Evolutionary conservation across 2,329 filamentous ascomycete genomes (phyloP), one percentile per base, ranked within the genome.

Genomic region (Beauveria bassiana): DNA sequence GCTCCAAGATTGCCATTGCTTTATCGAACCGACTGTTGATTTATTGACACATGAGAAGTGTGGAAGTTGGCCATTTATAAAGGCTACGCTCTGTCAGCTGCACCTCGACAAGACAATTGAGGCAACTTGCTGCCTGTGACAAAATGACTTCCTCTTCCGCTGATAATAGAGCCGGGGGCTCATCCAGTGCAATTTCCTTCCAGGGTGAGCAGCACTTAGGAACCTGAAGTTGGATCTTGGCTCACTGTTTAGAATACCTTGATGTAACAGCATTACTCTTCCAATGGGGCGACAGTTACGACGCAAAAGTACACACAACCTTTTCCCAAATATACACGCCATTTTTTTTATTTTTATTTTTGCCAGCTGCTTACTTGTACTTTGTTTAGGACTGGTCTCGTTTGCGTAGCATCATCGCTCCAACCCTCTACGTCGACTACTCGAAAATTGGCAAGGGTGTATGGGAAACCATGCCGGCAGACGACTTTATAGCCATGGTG

Each of bases 401-500:
- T 14, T 18, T 53, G n/a, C 31, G 34, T 16, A 9, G 34, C 31
- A 40, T 40, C 12, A 10, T 53, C 3, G 51, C 51, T 18, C 51
- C 51, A 18, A 53, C 34, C 31, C 51, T 53, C 51, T 53, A 53
- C 34, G 51, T 53, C 34, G 51, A 53, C 51, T 53, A 53, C 34
- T 42, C 31, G 5, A 42, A 24, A 5, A 42, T 53, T 9, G 34
- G 31, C 31, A 42, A 42, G 31, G 34, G 1, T 10, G 9, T 42
- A 12, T 87, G 84, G 84, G 79, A 83, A 54, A 77, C 79, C 55
- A 86, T 87, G 83, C 76, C 81, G 1, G 81, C 83, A 1, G 78
- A 81, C 3, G 82, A 86, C n/a, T 88, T 81, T 74, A 75, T 87
- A 69, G 68, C 72, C 65, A 86, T 87, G 83, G 75, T 85, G 66